These are phyloP conservation scores for Lobosporangium transversale DNA, from an alignment of 192 early-diverging fungal genomes.

Conservation along the genomic window DNA sequence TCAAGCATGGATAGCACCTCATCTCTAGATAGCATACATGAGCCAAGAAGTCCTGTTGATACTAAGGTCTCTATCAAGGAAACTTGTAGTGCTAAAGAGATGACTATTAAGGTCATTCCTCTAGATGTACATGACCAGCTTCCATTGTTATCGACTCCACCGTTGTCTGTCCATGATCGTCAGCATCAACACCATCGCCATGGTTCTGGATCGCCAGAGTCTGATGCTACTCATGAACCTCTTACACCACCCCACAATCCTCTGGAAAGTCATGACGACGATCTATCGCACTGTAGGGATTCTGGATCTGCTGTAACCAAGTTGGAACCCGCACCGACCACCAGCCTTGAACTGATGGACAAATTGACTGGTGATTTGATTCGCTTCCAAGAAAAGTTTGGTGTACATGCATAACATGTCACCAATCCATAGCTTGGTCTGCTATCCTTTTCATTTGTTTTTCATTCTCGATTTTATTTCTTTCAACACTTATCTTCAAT, in stretches of 20 bases:
- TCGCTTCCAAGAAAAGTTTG: slow-evolving; percentile 63
- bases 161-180: slow-evolving; percentile 39
- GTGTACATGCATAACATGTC: slow-evolving; percentile 23
- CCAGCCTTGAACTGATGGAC: slow-evolving; percentile 64
- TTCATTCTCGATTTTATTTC: no score
- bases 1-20: slow-evolving; percentile 44
- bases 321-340: not conserved
- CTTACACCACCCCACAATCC: slow-evolving; percentile 49
- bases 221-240: slow-evolving; percentile 28
- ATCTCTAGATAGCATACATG: slow-evolving; percentile 13
- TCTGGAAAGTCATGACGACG: not conserved
- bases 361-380: slow-evolving; percentile 60
- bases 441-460: no score
- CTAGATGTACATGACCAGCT: not conserved
- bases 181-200: slow-evolving; percentile 22
- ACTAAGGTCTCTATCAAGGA: slow-evolving; percentile 3
- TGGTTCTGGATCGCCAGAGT: slow-evolving; percentile 11
- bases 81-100: slow-evolving; percentile 1
- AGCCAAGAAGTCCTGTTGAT: slow-evolving; percentile 21
- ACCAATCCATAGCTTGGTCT: no score
- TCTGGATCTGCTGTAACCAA: not conserved
- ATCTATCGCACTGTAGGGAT: not conserved
- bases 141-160: slow-evolving; percentile 37
- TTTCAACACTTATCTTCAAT: no score
- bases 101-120: slow-evolving; percentile 40